Conservation (phyloP, 2,329 filamentous ascomycete species). For the Elsinoe fawcettii region DNA sequence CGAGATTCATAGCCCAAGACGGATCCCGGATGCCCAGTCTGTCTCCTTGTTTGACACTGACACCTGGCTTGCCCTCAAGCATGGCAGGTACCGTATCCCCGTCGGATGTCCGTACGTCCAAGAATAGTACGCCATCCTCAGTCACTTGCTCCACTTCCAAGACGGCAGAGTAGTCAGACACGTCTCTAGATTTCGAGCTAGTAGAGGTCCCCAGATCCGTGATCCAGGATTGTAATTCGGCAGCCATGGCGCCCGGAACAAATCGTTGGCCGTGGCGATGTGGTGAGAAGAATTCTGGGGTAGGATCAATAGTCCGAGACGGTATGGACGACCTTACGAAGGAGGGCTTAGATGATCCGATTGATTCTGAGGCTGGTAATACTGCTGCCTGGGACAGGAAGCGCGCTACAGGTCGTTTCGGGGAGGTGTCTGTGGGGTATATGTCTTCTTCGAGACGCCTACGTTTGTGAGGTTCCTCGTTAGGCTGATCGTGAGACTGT, state of each 20-base stretch:
- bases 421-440: neutral
- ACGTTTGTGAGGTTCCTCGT: conserved; percentile 5
- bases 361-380: conserved; percentile 7
- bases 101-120: conserved; percentile 17
- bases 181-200: neutral
- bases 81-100: conserved; percentile 19
- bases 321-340: neutral
- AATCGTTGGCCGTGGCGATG: conserved; percentile 44
- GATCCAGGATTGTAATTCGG: conserved; percentile 44
- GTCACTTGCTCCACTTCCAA: conserved; percentile 17
- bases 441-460: neutral
- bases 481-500: neutral
- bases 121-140: conserved; percentile 16
- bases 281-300: conserved; percentile 49
- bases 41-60: conserved; percentile 22
- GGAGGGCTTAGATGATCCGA: conserved; percentile 3
- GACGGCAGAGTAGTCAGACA: neutral
- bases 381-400: conserved; percentile 12
- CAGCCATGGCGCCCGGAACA: conserved; percentile 42
- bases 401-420: neutral
- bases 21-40: conserved; percentile 34
- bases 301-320: conserved; percentile 26
- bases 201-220: conserved; percentile 33
- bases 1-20: conserved; percentile 35
- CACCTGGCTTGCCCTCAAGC: conserved; percentile 20